These are phyloP conservation scores for Lecanosticta acicola DNA, from an alignment of 2,329 filamentous ascomycete genomes.

Conservation along the genomic window DNA sequence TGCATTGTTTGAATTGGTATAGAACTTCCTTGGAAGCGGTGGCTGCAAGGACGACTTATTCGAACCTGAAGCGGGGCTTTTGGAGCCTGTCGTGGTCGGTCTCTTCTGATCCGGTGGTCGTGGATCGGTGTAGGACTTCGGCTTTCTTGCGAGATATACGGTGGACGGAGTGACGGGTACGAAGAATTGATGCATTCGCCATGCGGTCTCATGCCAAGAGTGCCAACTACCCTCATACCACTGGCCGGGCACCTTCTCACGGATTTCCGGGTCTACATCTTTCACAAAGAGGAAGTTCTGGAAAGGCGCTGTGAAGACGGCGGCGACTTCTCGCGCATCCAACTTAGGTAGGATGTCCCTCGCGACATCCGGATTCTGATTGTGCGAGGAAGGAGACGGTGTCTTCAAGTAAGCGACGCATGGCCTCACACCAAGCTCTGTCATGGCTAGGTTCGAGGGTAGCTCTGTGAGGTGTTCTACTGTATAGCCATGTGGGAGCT, in stretches of 20 bases:
- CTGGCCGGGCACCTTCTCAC: constrained; percentile 43
- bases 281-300: constrained; percentile 66
- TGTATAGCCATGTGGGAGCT: constrained; percentile 68
- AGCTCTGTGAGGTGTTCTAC: constrained; percentile 85
- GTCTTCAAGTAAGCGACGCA: constrained; percentile 55
- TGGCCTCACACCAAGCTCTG: constrained; percentile 46
- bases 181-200: constrained; percentile 88
- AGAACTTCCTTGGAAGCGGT: constrained; percentile 26
- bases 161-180: constrained; percentile 70
- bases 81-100: constrained; percentile 1
- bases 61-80: constrained; percentile 7
- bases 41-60: constrained; percentile 23
- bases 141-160: constrained; percentile 42
- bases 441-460: constrained; percentile 52
- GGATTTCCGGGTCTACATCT: constrained; percentile 47
- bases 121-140: constrained; percentile 18
- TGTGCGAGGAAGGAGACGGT: constrained; percentile 45
- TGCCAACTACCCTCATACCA: constrained; percentile 88
- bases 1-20: constrained; percentile 25
- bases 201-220: constrained; percentile 69
- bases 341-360: constrained; percentile 57
- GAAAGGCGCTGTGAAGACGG: constrained; percentile 86
- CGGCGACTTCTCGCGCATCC: constrained; percentile 85
- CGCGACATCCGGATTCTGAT: constrained; percentile 52
- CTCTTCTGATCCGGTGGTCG: constrained; percentile 12